These are phyloP conservation scores for Neurospora intermedia DNA, from an alignment of 495 filamentous ascomycete species.

Conservation along the genomic window DNA sequence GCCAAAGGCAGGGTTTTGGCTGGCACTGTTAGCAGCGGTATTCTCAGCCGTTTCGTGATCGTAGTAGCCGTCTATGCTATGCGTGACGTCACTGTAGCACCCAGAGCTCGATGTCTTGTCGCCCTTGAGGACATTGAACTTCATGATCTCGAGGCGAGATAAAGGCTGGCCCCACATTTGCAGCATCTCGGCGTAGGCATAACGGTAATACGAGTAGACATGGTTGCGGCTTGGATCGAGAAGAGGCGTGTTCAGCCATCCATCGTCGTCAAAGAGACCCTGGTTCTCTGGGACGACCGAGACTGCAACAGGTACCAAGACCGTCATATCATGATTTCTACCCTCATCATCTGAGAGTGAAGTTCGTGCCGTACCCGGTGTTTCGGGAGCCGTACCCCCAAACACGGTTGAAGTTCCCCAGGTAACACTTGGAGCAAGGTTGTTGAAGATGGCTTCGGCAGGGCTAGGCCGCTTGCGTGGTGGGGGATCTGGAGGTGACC, in stretches of 20 bases:
- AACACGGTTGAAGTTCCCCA: slow-evolving; percentile 58
- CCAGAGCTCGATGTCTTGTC: slow-evolving; percentile 18
- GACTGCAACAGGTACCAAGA: slow-evolving; percentile 39
- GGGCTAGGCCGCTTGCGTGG: slow-evolving; percentile 55
- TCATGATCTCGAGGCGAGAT: slow-evolving; percentile 68
- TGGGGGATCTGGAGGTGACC: slow-evolving; percentile 54
- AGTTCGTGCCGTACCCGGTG: slow-evolving; percentile 29
- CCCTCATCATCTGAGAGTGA: slow-evolving; percentile 38
- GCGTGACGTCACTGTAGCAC: slow-evolving; percentile 7
- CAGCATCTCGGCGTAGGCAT: slow-evolving; percentile 71
- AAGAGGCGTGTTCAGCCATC: slow-evolving; percentile 54
- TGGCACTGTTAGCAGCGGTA: slow-evolving; percentile 10
- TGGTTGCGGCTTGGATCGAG: slow-evolving; percentile 51
- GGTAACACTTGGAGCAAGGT: slow-evolving; percentile 46
- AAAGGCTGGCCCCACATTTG: slow-evolving; percentile 72
- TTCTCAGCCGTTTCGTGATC: slow-evolving; percentile 19
- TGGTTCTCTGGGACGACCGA: slow-evolving; percentile 64
- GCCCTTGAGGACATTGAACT: slow-evolving; percentile 58
- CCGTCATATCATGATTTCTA: slow-evolving; percentile 28
- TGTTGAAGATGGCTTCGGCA: slow-evolving; percentile 53
- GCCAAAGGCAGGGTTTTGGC: slow-evolving; percentile 15
- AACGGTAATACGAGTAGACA: slow-evolving; percentile 61
- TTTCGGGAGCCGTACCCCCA: slow-evolving; percentile 34
- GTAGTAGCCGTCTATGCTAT: slow-evolving; percentile 16
- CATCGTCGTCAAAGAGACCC: slow-evolving; percentile 66